Conservation (phyloP, 441 rosid genomes). For the Geranium incanum region DNA sequence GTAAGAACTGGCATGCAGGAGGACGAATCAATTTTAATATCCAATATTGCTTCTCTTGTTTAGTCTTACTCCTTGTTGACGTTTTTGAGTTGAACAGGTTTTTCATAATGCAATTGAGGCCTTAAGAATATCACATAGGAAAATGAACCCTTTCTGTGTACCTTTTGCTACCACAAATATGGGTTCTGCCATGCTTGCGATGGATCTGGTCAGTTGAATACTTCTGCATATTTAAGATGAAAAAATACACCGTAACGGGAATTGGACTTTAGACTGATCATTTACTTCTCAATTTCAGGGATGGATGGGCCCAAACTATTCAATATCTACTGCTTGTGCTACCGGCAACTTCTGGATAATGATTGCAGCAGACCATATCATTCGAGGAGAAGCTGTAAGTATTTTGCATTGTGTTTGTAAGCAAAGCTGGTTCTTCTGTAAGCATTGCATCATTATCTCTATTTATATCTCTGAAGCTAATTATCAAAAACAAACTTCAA, state of each 20-base stretch:
- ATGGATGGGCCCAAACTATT: constrained; percentile 98
- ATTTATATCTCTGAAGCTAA: neutral
- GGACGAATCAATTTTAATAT: constrained; percentile 8
- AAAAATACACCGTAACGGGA: neutral
- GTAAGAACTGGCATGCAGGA: constrained; percentile 5
- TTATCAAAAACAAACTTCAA: neutral
- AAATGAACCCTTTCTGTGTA: constrained; percentile 90
- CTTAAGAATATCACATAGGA: constrained; percentile 68
- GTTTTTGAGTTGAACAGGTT: constrained; percentile 41
- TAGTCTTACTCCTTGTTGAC: constrained; percentile 10
- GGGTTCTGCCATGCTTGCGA: constrained; percentile 97
- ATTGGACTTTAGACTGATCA: constrained; percentile 17
- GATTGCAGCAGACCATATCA: constrained; percentile 87
- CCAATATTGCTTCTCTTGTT: constrained; percentile 13
- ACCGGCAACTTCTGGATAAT: constrained; percentile 88
- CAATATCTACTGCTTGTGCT: constrained; percentile 93
- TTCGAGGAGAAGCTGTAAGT: constrained; percentile 94
- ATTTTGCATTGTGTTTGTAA: constrained; percentile 21
- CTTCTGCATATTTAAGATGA: constrained; percentile 18
- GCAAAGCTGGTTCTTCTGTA: neutral
- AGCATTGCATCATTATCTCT: neutral
- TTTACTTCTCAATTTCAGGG: constrained; percentile 43
- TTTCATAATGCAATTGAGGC: constrained; percentile 88
- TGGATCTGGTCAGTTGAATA: constrained; percentile 65
- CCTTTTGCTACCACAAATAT: constrained; percentile 94